phyloP scores from a whole-genome alignment of 2,329 filamentous ascomycete genomes.

The Didymella sp. region DNA sequence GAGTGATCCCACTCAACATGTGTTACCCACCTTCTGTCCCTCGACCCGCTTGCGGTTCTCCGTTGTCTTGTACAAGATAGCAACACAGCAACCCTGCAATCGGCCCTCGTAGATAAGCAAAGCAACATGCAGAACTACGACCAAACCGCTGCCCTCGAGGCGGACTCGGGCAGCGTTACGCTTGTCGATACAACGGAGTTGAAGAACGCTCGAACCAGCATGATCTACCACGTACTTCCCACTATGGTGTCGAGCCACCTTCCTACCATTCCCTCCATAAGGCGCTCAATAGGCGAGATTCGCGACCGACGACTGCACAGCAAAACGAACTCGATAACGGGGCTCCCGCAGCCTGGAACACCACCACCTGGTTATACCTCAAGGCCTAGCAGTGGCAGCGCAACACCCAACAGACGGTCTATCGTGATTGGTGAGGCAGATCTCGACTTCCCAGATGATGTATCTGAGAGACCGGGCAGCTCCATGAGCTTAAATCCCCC shows the following conservation, averaged over 20 bases:
- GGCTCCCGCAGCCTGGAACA: slow-evolving; percentile 35
- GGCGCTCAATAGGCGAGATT: slow-evolving; percentile 43
- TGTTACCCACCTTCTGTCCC: neutral
- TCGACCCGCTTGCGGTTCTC: slow-evolving; percentile 17
- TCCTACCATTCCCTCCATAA: slow-evolving; percentile 59
- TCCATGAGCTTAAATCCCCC: slow-evolving; percentile 29
- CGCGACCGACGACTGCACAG: slow-evolving; percentile 27
- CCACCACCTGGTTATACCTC: slow-evolving; percentile 50
- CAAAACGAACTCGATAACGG: slow-evolving; percentile 28
- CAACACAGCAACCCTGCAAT: slow-evolving; percentile 12
- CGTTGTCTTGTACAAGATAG: slow-evolving; percentile 3
- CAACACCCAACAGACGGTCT: slow-evolving; percentile 27
- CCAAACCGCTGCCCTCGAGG: neutral
- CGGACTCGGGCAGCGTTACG: slow-evolving; percentile 17
- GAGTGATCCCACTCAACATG: slow-evolving; percentile 1
- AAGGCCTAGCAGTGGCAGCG: slow-evolving; percentile 33
- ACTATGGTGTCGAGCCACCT: slow-evolving; percentile 60
- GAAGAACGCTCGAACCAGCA: slow-evolving; percentile 47
- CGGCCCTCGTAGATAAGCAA: slow-evolving; percentile 23
- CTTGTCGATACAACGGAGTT: slow-evolving; percentile 19
- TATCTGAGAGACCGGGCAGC: slow-evolving; percentile 36
- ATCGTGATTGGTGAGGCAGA: slow-evolving; percentile 29
- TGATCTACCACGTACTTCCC: slow-evolving; percentile 63
- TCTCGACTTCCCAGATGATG: slow-evolving; percentile 33
- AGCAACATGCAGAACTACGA: slow-evolving; percentile 18